Conservation (phyloP, 23 red algal genomes). For the Gracilariopsis chorda region DNA sequence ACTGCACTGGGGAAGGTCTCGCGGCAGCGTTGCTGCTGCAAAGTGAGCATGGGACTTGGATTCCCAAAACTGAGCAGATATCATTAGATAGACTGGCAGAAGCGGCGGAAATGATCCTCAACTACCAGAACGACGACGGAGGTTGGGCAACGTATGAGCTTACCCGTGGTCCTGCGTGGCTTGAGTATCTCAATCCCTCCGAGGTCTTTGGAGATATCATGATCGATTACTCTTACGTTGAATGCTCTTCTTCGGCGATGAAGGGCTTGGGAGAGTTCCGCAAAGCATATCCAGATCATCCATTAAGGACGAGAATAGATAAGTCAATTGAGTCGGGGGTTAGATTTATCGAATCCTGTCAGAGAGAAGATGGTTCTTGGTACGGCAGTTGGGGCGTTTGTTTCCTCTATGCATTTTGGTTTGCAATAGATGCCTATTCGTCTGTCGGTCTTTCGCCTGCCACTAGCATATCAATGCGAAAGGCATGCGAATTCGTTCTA, state of each 20-base stretch:
- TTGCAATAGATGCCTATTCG: slow-evolving; percentile 91
- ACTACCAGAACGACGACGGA: slow-evolving; percentile 87
- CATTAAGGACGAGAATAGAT: slow-evolving; percentile 48
- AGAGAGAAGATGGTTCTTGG: slow-evolving; percentile 96
- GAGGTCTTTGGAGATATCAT: slow-evolving; percentile 99
- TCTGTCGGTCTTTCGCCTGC: slow-evolving; percentile 71
- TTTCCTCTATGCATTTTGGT: slow-evolving; percentile 96
- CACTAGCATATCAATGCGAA: slow-evolving; percentile 61
- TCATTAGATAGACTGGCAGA: slow-evolving; percentile 52
- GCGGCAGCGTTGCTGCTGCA: slow-evolving; percentile 75
- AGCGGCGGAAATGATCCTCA: slow-evolving; percentile 84
- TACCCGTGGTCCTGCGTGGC: slow-evolving; percentile 79
- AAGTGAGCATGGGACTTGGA: slow-evolving; percentile 28
- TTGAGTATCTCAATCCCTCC: slow-evolving; percentile 96
- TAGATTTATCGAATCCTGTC: slow-evolving; percentile 65
- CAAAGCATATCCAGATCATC: slow-evolving; percentile 64
- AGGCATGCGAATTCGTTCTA: slow-evolving; percentile 83
- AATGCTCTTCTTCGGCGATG: slow-evolving; percentile 89
- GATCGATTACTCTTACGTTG: slow-evolving; percentile 98
- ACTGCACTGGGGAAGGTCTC: slow-evolving; percentile 97
- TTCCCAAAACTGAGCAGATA: slow-evolving; percentile 48
- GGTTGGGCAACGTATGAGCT: slow-evolving; percentile 99
- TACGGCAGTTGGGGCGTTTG: slow-evolving; percentile 99
- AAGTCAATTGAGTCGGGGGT: slow-evolving; percentile 62
- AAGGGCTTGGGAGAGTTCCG: slow-evolving; percentile 79